Conservation (phyloP, 164 flowering plant species). For the Nelumbo lutea region DNA sequence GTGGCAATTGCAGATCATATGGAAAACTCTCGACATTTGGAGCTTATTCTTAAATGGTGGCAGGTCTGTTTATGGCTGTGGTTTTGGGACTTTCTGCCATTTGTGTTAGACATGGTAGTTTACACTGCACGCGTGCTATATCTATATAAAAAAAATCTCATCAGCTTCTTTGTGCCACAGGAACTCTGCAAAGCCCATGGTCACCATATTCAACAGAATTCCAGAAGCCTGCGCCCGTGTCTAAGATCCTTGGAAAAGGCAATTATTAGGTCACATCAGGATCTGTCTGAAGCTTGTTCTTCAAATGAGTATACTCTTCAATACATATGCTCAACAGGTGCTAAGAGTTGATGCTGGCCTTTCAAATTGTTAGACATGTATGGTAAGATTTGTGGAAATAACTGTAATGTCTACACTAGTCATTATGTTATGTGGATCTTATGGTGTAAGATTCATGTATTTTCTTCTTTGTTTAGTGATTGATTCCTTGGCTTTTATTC, state of each 20-base stretch:
- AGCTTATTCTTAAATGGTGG: constrained; percentile 82
- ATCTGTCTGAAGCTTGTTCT: constrained; percentile 86
- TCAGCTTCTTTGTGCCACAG: constrained; percentile 28
- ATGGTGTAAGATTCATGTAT: too few relatives aligned
- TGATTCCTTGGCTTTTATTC: too few relatives aligned
- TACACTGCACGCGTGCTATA: background rate
- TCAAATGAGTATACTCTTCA: constrained; percentile 81
- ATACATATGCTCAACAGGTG: constrained; percentile 58
- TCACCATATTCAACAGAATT: constrained; percentile 63
- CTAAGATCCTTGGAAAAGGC: constrained; percentile 84
- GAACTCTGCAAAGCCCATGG: constrained; percentile 88
- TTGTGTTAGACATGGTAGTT: background rate
- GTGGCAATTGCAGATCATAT: constrained; percentile 80
- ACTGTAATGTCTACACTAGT: background rate
- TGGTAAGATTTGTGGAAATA: constrained; percentile 2
- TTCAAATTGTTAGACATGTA: background rate
- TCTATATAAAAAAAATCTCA: constrained; percentile 5
- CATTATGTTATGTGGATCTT: background rate
- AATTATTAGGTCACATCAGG: constrained; percentile 74
- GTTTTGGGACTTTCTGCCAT: constrained; percentile 4
- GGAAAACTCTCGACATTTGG: constrained; percentile 81
- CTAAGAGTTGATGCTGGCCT: constrained; percentile 16
- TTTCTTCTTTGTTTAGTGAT: too few relatives aligned
- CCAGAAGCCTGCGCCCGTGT: constrained; percentile 70
- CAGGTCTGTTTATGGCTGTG: constrained; percentile 53